Percentiles rank a stretch among this genome's conserved stretches.
Conservation (phyloP, 169 alveolate genomes). For the Plasmodium vinckei region DNA sequence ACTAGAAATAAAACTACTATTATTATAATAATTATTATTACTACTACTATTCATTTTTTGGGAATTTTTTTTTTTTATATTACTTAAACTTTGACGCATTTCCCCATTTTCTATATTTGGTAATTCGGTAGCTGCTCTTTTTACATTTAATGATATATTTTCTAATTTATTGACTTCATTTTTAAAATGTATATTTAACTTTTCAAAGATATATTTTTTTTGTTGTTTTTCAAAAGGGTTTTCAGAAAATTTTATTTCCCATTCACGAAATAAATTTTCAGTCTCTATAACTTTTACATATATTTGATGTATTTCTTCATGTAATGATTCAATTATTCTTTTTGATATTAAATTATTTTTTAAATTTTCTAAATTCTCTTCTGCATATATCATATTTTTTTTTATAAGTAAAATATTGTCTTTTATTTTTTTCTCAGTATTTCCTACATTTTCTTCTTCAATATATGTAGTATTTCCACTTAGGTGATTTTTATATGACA, state of each 20-base stretch:
- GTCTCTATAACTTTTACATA: slow-evolving; percentile 74
- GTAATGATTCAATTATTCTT: slow-evolving; percentile 74
- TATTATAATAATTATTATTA: background rate
- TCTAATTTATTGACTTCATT: slow-evolving; percentile 74
- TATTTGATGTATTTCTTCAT: slow-evolving; percentile 76
- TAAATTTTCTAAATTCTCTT: slow-evolving; percentile 75
- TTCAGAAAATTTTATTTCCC: slow-evolving; percentile 74
- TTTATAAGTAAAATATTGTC: slow-evolving; percentile 65
- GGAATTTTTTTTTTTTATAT: background rate
- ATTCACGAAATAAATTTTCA: slow-evolving; percentile 68
- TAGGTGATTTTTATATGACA: slow-evolving; percentile 67
- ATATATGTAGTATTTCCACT: slow-evolving; percentile 5
- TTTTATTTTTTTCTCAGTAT: slow-evolving; percentile 53
- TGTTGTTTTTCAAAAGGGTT: slow-evolving; percentile 72
- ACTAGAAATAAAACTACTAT: slow-evolving; percentile 25
- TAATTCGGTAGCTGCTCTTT: slow-evolving; percentile 74
- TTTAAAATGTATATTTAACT: slow-evolving; percentile 73
- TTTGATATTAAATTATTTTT: slow-evolving; percentile 74
- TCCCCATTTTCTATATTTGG: slow-evolving; percentile 75
- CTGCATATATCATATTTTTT: slow-evolving; percentile 75
- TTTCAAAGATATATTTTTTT: slow-evolving; percentile 73
- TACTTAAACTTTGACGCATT: slow-evolving; percentile 40
- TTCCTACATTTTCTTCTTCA: slow-evolving; percentile 36
- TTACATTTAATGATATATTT: slow-evolving; percentile 65
- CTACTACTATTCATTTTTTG: background rate